Conservation (phyloP, 768 basidiomycete genomes). For the Pleurotus salmoneostramineus region DNA sequence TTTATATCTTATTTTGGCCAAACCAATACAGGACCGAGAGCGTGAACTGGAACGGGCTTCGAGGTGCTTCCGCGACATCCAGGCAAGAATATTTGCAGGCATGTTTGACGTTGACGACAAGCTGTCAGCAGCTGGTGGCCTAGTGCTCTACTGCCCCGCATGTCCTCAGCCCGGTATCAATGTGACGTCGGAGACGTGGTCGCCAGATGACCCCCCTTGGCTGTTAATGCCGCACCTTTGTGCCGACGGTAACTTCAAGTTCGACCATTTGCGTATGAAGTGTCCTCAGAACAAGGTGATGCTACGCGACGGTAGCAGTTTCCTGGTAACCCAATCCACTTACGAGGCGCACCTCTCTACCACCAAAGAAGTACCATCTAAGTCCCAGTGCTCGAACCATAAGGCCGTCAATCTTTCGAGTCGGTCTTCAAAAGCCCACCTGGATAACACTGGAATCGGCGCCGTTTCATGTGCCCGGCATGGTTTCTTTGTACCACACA, state of each 20-base stretch:
- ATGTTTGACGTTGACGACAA: background rate
- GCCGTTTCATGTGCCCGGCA: conserved; percentile 25
- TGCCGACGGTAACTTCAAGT: conserved; percentile 12
- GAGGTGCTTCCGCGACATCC: conserved; percentile 5
- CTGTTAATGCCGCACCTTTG: background rate
- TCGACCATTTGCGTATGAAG: conserved; percentile 8
- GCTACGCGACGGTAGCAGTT: background rate
- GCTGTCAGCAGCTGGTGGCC: background rate
- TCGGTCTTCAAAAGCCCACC: conserved; percentile 9
- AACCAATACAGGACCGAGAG: no score
- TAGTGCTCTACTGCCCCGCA: conserved; percentile 11
- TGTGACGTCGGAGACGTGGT: background rate
- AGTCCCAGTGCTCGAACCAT: background rate
- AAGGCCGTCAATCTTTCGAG: conserved; percentile 15
- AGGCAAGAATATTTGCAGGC: conserved; percentile 1
- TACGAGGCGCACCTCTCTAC: conserved; percentile 2
- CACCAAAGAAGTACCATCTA: background rate
- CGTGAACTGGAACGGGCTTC: no score
- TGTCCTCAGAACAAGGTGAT: background rate
- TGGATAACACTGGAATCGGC: conserved; percentile 23
- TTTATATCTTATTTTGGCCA: no score
- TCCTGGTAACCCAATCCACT: background rate
- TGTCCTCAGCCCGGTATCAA: conserved; percentile 13
- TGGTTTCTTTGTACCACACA: conserved; percentile 25
- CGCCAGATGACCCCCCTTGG: background rate